Base-by-base conservation (phyloP, 805 yeast species). In the Yarrowia divulgata region DNA sequence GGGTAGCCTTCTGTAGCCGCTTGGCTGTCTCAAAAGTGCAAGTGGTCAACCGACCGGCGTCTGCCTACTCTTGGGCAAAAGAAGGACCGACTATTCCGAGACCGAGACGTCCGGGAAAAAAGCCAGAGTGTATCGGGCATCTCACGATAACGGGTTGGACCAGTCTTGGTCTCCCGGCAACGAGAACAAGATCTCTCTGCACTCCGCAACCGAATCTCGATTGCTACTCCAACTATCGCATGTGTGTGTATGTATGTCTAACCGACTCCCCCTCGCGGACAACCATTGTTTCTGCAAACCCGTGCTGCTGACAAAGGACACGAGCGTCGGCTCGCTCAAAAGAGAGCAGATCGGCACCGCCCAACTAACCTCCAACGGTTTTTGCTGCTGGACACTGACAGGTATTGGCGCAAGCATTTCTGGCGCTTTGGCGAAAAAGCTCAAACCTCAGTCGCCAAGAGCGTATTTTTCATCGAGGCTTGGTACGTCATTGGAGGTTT, bases 301-400 rank as follows among this genome's bases (percentile, higher is more conserved):
- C 14, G 34, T n/a, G 29, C 35, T 48, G 52, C 52, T 48, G 34
- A 48, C 52, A 23, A 48, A 29, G 52, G 14, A 18, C 48, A 45
- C 16, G 29, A 12, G 23, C 14, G 48, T 18, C 48, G 29, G 48
- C 48, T 45, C 29, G 8, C 48, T 29, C 50, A 46, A 46, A 46
- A n/a, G 8, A 49, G 55, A 8, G 18, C 14, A 9, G 57, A 50
- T 50, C 55, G 55, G 16, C 52, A 7, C 39, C 40, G 29, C 16
- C 8, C 40, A 12, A 50, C 40, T 34, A 50, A 49, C 18, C 57
- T 50, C 57, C 57, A 50, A 50, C 57, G 57, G 57, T 50, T 50
- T 50, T 50, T 50, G 57, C 40, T 50, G 29, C 37, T n/a, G 55
- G 52, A 16, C 34, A 16, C 50, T 7, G 50, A 19, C 8, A 4